Evolutionary conservation across 306 rosid genomes (phyloP), one percentile per base, ranked within the genome.

Genomic region (Medicago lupulina): DNA sequence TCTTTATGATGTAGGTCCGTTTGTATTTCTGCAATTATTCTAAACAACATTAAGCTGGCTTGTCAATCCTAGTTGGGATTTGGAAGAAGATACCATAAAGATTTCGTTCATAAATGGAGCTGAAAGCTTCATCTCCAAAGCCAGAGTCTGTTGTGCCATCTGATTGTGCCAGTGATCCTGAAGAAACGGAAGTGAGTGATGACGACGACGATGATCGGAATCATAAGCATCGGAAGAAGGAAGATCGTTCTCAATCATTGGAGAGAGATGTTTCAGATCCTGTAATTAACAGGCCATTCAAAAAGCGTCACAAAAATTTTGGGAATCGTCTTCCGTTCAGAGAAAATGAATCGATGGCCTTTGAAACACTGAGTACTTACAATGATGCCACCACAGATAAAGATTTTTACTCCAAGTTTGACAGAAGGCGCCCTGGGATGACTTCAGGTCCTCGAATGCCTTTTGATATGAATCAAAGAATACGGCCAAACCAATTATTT

Each of bases 161-260:
- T 76, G 93, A 89, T 84, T 85, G 83, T 47, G 74, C 70, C 69
- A 89, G 92, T 90, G 93, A 92, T 71, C 97, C 96, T 7, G 96
- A 90, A 83, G 99, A 96, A 76, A 90, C 89, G 88, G 99, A 96
- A 85, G 86, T 96, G 65, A 96, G 96, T 68, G 99, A 96, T 23
- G 99, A 96, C 0, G 97, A 95, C 23, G 99, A 95, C 49, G 98
- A 92, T 67, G 99, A 96, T 79, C 88, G 99, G 67, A 96, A 96
- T 87, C 99, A 92, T 80, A 92, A 92, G 81, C 96, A 92, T 88
- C 88, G 97, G 61, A 85, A 96, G 81, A 85, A 86, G 78, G 97
- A 83, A 23, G 83, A 83, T 47, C 88, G 82, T 51, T 92, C 99
- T 79, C 92, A 88, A 71, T 96, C 98, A 59, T 85, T 82, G 79